Evolutionary conservation across 78 protist genomes (phyloP).

Genomic region (Dictyostelium purpureum): DNA sequence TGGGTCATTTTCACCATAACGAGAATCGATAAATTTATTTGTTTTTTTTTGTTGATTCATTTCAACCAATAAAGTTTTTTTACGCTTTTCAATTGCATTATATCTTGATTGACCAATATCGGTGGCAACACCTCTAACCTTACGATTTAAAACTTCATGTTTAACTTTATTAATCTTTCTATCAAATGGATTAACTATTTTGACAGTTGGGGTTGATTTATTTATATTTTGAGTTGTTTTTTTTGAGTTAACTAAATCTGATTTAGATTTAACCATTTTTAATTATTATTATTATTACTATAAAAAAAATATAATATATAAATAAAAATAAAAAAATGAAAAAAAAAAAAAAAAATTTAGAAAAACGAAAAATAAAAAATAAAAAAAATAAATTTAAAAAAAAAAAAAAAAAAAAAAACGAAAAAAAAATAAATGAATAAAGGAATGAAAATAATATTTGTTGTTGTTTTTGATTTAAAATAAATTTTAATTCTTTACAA

Average conservation of each 20-base stretch:
- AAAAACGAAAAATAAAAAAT: neutral
- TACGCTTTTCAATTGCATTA: slow-evolving; percentile 77
- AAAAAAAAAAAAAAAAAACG: neutral
- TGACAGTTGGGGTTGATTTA: neutral
- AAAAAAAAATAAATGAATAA: no score
- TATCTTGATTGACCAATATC: slow-evolving; percentile 80
- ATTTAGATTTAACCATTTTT: slow-evolving; percentile 20
- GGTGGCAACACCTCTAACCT: slow-evolving; percentile 32
- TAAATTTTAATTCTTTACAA: no score
- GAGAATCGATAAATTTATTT: slow-evolving; percentile 49
- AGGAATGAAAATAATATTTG: no score
- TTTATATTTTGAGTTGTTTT: neutral
- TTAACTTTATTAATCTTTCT: slow-evolving; percentile 33
- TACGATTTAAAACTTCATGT: slow-evolving; percentile 51
- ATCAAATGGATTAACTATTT: slow-evolving; percentile 77
- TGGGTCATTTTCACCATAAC: slow-evolving; percentile 67
- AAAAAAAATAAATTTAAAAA: neutral
- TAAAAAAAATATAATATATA: neutral
- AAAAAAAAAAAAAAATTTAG: neutral
- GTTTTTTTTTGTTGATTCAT: slow-evolving; percentile 41
- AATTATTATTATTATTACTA: neutral
- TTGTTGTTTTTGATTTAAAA: no score
- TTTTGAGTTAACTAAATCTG: neutral
- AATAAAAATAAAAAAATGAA: neutral
- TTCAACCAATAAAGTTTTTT: slow-evolving; percentile 64